Evolutionary conservation across 305 asterid genomes (phyloP), one percentile per base, ranked within the genome.

Genomic region (Fraxinus sp.): DNA sequence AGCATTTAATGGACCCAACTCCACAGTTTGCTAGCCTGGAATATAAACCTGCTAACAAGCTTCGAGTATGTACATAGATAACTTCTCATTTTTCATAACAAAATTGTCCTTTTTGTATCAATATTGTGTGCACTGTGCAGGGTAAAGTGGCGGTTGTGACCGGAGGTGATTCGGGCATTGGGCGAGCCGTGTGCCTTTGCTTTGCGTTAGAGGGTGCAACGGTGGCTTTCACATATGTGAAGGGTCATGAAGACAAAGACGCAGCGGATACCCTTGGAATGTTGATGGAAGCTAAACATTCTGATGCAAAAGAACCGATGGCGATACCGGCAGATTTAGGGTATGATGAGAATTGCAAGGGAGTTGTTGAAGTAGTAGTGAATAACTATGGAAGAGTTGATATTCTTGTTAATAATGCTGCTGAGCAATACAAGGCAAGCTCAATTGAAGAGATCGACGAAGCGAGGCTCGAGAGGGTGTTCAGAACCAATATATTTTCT

Each of bases 141-240:
- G 97, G 95, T 0, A 95, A 91, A 85, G 83, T 95, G 59, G 98
- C 97, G 3, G 78, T 95, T 32, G 94, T 95, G 79, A 90, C 94
- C 0, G 98, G 98, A 0, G 98, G 98, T 0, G 98, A 93, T 79
- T 93, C 98, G 0, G 98, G 98, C 14, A 94, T 93, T 0, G 96
- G 98, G 1, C 89, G 95, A 9, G 97, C 98, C 0, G 97, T 94
- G 39, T 82, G 92, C 66, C 91, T 90, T 74, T 85, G 89, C 86
- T 95, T 92, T 32, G 94, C 91, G 0, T 76, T 84, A 8, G 98
- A 95, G 76, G 98, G 98, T 0, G 98, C 97, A 7, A 92, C 93
- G 0, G 96, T 93, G 86, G 97, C 98, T 0, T 88, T 93, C 78
- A 93, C 97, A 2, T 92, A 92, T 18, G 97, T 91, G 16, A 93